Base-by-base conservation (phyloP, 495 filamentous ascomycete species). In the Podospora pseudocomata region DNA sequence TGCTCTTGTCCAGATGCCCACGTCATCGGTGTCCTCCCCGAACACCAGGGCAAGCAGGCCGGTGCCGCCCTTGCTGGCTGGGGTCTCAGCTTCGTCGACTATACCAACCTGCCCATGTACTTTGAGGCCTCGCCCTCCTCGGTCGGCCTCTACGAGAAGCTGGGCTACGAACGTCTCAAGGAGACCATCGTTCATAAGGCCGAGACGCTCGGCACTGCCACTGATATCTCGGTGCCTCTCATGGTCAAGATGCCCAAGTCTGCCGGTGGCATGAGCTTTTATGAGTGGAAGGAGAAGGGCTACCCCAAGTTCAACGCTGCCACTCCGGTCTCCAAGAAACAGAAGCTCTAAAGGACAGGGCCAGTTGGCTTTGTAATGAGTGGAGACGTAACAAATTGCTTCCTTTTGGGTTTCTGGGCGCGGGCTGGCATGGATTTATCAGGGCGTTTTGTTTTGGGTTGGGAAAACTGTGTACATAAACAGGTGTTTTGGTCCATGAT, bases 41-140 rank as follows among this genome's bases (percentile, higher is more conserved):
- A 53, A 18, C 71, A 79, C 60, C 80, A 85, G 60, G 80, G 82
- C 6, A 73, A 70, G 1, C 78, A 80, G n/a, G 72, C 80, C 0
- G 84, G 78, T 0, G 72, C 75, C 0, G 76, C 71, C 26, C 64
- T 86, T 0, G 72, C 81, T 5, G 70, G 76, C 63, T 85, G 79
- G 80, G 84, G 81, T 19, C 68, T 83, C 30, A 71, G 73, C 0
- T 71, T 77, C 5, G 79, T 79, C 5, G 80, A 84, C 59, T 71
- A 75, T 20, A 73, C 78, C 28, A 67, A 70, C 1, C 67, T 85
- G 11, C 81, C 83, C 66, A 44, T 76, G 9, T 78, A 78, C 64
- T 78, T 76, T 53, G 76, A 78, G 70, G 65, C 76, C 26, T 78
- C 76, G 19, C 74, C 72, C 9, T 68, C 72, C 3, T 68, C 66